These are phyloP conservation scores for Melampsora americana DNA, from an alignment of 1,284 basidiomycete genomes.

Conservation along the genomic window DNA sequence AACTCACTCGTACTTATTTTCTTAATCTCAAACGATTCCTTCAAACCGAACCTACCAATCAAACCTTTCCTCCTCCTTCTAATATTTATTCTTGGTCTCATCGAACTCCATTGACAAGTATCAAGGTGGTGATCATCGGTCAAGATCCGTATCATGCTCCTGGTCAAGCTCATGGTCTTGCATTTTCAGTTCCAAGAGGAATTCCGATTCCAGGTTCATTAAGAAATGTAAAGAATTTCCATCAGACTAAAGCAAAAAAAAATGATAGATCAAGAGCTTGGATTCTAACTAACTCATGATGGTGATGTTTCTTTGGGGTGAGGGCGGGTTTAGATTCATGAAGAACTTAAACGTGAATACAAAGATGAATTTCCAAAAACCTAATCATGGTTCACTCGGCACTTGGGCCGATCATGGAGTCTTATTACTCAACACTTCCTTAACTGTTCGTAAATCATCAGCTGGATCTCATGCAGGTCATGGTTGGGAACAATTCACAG, in stretches of 20 bases:
- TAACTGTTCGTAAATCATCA: constrained; percentile 51
- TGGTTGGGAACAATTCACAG: constrained; percentile 54
- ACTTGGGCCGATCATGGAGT: constrained; percentile 54
- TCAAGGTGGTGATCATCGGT: constrained; percentile 54
- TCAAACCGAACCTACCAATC: constrained; percentile 7
- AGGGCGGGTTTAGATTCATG: constrained; percentile 9
- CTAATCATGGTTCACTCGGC: constrained; percentile 49
- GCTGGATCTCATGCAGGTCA: constrained; percentile 53
- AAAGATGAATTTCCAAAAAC: constrained; percentile 41
- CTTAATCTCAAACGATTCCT: constrained; percentile 38
- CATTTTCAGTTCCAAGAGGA: constrained; percentile 52
- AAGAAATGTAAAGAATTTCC: constrained; percentile 50
- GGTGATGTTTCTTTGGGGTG: not conserved
- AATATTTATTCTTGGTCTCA: constrained; percentile 53
- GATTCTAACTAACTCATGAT: too few relatives aligned
- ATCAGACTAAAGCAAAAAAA: too few relatives aligned
- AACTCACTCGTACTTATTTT: constrained; percentile 36
- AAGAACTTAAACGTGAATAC: constrained; percentile 43
- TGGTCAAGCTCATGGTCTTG: constrained; percentile 53
- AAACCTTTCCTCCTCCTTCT: constrained; percentile 16
- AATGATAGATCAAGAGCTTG: too few relatives aligned
- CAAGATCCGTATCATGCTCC: constrained; percentile 54
- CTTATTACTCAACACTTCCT: constrained; percentile 53
- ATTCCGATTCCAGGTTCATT: constrained; percentile 51
- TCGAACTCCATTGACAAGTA: constrained; percentile 50